Evolutionary conservation across 805 yeast genomes (phyloP).

Genomic region (Starmera dryadoides): DNA sequence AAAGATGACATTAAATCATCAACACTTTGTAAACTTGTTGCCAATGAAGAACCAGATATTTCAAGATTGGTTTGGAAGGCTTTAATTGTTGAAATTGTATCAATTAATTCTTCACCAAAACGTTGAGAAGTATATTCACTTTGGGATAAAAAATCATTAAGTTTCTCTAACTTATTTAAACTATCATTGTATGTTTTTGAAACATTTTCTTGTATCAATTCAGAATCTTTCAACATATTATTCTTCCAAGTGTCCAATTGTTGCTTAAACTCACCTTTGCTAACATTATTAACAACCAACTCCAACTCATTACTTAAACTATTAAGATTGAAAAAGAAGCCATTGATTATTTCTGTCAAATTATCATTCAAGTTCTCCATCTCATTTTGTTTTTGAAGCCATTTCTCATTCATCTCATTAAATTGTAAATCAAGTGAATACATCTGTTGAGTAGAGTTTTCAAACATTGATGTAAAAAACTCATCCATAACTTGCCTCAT

Average conservation of each 20-base stretch:
- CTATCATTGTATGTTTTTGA: neutral
- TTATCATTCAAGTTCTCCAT: neutral
- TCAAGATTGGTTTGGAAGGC: neutral
- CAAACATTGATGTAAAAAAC: neutral
- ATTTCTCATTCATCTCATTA: neutral
- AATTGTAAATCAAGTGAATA: neutral
- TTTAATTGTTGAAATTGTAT: neutral
- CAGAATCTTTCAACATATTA: neutral
- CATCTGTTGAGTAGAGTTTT: neutral
- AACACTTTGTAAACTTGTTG: neutral
- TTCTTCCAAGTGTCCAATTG: neutral
- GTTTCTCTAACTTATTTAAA: neutral
- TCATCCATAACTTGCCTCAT: slow-evolving; percentile 13
- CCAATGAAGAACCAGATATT: neutral
- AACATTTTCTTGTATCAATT: neutral
- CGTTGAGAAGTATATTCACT: neutral
- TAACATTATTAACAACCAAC: neutral
- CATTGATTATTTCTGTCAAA: neutral
- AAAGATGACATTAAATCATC: neutral
- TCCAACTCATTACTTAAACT: neutral
- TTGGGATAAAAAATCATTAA: no score
- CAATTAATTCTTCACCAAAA: neutral
- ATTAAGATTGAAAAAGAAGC: neutral
- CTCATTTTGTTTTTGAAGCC: neutral
- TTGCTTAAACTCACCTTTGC: neutral